Base-by-base conservation (phyloP, 225 moss, liverwort and hornwort species). In the Straminergon stramineum region DNA sequence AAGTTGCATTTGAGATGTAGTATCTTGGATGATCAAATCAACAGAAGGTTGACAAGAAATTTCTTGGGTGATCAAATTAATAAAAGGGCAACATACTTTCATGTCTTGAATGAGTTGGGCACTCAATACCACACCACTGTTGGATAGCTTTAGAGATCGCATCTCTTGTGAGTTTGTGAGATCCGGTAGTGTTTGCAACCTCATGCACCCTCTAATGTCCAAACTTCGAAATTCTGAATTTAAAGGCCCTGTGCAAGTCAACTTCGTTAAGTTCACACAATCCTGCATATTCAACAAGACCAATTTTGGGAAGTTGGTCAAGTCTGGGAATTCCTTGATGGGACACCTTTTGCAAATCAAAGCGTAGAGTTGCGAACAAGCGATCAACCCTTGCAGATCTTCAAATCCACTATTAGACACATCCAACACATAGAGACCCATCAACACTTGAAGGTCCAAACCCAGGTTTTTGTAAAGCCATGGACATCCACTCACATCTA, bases 281-380 rank as follows among this genome's bases (percentile, higher is more conserved):
- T 10, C 13, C 0, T 0, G 5, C 5, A 73, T 9, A 0, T 5
- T 2, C 2, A 73, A 27, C 0, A 0, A 0, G 0, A 0, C 0
- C 9, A 73, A 27, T 1, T 41, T 3, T 73, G 43, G 27, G 7
- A 43, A 73, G 27, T 73, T 73, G 27, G 43, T 3, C 9, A 73
- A 43, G 5, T 73, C 27, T 5, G 73, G 73, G 5, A 73, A 1
- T 3, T 73, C 43, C 0, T 73, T 15, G 5, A 73, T 73, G 8
- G 27, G 27, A 73, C 73, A 73, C 3, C 43, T 3, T 0, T 0
- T 5, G 5, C 43, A 43, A 0, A 0, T 2, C 73, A 73, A 73
- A 43, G 0, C 1, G 5, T 0, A 0, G 0, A 73, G 5, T 1
- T 73, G 73, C 0, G 27, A 73, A 9, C 27, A 73, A 9, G 27